A percentile compares a stretch with the other conserved stretches of the same genome.
Evolutionary conservation across 345 rosid species (phyloP).

Genomic region (Laguncularia racemosa): DNA sequence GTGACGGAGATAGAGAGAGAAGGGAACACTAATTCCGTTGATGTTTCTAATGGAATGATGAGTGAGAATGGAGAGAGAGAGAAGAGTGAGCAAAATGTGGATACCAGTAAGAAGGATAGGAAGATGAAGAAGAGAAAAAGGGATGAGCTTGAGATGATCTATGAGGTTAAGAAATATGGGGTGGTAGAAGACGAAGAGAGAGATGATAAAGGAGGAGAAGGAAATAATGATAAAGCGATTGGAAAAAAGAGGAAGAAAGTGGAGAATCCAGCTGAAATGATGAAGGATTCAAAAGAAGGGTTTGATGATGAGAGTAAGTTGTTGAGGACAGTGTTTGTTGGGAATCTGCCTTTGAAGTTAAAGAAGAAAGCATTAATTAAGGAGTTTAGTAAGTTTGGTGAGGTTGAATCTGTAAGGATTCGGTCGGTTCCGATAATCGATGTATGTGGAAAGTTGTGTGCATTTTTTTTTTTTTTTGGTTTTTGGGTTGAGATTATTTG

Average conservation of each 20-base stretch:
- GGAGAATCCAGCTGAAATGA: conserved; percentile 38
- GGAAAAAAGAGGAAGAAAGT: conserved; percentile 82
- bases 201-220: conserved; percentile 14
- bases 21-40: not conserved
- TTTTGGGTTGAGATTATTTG: conserved; percentile 7
- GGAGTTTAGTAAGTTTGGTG: conserved; percentile 80
- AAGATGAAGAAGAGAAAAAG: conserved; percentile 86
- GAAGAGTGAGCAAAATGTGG: not conserved
- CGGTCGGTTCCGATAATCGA: conserved; percentile 81
- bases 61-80: conserved; percentile 2
- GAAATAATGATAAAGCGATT: conserved; percentile 21
- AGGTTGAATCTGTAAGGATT: conserved; percentile 78
- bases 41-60: conserved; percentile 1
- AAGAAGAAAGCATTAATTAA: conserved; percentile 69
- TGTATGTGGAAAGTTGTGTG: conserved; percentile 36
- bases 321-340: conserved; percentile 87
- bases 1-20: not conserved
- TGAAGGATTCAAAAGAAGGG: conserved; percentile 48
- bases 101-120: conserved; percentile 17
- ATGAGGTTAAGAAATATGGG: conserved; percentile 73
- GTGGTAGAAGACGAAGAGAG: conserved; percentile 9
- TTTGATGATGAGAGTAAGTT: conserved; percentile 90
- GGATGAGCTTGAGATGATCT: conserved; percentile 77
- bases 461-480: not conserved
- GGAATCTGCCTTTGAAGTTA: conserved; percentile 74